These are phyloP conservation scores for Aureobasidium lini DNA, from an alignment of 2,329 filamentous ascomycete genomes.

Conservation along the genomic window DNA sequence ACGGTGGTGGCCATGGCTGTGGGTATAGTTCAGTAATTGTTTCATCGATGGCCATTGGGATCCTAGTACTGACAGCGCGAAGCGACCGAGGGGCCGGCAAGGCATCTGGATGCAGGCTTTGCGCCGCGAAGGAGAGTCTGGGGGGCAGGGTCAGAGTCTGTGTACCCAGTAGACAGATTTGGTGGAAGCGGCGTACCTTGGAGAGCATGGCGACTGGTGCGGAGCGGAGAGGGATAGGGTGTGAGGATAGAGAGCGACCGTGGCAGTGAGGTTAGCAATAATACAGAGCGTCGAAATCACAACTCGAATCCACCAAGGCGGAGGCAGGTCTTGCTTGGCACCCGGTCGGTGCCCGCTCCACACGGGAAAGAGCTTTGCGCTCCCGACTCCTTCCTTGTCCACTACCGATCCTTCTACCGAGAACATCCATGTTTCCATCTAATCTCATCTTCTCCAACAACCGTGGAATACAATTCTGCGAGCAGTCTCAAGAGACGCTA, in stretches of 20 bases:
- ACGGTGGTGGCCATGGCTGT: constrained; percentile 58
- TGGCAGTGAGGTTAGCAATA: constrained; percentile 14
- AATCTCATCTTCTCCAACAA: not conserved
- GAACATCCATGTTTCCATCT: not conserved
- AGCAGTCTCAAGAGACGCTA: no score
- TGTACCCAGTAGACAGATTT: constrained; percentile 22
- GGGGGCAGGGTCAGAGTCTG: constrained; percentile 15
- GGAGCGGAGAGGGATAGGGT: constrained; percentile 13
- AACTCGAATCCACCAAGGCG: constrained; percentile 5
- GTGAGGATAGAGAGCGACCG: constrained; percentile 13
- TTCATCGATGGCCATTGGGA: constrained; percentile 14
- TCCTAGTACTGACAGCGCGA: constrained; percentile 44
- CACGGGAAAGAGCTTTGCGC: not conserved
- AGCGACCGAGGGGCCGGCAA: constrained; percentile 43
- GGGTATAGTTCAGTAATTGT: not conserved
- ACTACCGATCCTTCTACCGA: not conserved
- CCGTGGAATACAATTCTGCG: no score
- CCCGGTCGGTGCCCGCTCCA: not conserved
- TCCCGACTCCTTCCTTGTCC: not conserved
- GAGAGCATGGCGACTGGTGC: constrained; percentile 33
- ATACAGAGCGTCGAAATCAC: constrained; percentile 15
- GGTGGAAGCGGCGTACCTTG: constrained; percentile 23
- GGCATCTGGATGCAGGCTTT: constrained; percentile 39
- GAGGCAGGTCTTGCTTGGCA: not conserved
- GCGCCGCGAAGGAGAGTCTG: constrained; percentile 52